These are phyloP conservation scores for Pseudozyma tsukubaensis DNA, from an alignment of 1,284 basidiomycete genomes.

Conservation along the genomic window DNA sequence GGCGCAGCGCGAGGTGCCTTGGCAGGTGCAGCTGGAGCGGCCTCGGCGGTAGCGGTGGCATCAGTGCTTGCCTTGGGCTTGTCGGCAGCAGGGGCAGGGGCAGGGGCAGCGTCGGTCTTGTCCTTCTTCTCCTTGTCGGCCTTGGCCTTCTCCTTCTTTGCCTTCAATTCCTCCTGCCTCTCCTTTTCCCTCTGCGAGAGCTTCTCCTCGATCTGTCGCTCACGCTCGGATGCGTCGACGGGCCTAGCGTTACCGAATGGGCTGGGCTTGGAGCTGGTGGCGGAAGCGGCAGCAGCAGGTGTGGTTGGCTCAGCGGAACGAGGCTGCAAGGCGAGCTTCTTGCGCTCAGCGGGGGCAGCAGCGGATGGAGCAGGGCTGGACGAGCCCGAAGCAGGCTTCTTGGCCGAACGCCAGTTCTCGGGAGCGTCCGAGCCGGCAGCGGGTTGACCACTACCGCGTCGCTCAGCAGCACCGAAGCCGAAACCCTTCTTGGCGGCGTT, in stretches of 20 bases:
- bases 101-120: slow-evolving; percentile 15
- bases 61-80: slow-evolving; percentile 4
- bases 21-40: slow-evolving; percentile 20
- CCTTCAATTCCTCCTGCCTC: slow-evolving; percentile 53
- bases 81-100: slow-evolving; percentile 14
- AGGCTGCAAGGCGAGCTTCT: slow-evolving; percentile 67
- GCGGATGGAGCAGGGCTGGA: slow-evolving; percentile 39
- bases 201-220: slow-evolving; percentile 77
- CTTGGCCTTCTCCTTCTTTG: slow-evolving; percentile 58
- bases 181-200: slow-evolving; percentile 58
- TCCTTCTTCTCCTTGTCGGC: slow-evolving; percentile 50
- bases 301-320: slow-evolving; percentile 70
- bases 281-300: slow-evolving; percentile 79
- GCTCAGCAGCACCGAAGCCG: slow-evolving; percentile 52
- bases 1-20: slow-evolving; percentile 39
- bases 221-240: slow-evolving; percentile 82
- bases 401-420: slow-evolving; percentile 53
- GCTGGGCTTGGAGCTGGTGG: slow-evolving; percentile 71
- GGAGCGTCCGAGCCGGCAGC: slow-evolving; percentile 25
- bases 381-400: slow-evolving; percentile 43
- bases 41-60: slow-evolving; percentile 24
- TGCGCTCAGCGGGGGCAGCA: slow-evolving; percentile 58
- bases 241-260: slow-evolving; percentile 94
- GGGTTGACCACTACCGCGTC: slow-evolving; percentile 27
- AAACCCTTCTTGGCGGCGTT: slow-evolving; percentile 53